Percentiles rank a stretch among this genome's conserved stretches.
Evolutionary conservation across 2,329 filamentous ascomycete species (phyloP).

Genomic region (Fusarium dimerum): DNA sequence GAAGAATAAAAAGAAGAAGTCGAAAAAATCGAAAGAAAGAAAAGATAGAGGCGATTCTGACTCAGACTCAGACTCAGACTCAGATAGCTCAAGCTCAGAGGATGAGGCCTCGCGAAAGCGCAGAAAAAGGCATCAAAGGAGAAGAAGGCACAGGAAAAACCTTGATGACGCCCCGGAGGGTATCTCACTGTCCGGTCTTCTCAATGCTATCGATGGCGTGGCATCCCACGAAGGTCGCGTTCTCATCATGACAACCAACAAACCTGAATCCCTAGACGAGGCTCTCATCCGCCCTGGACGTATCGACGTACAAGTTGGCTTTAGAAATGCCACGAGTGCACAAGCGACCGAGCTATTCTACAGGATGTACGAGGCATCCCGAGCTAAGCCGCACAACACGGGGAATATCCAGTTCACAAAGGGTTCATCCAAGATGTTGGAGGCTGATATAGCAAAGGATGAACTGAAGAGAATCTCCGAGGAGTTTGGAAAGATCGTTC

Average conservation of each 20-base stretch:
- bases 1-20: slow-evolving; percentile 10
- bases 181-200: slow-evolving; percentile 76
- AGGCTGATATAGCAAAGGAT: slow-evolving; percentile 34
- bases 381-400: slow-evolving; percentile 7
- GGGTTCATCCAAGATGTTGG: slow-evolving; percentile 4
- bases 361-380: slow-evolving; percentile 57
- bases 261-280: slow-evolving; percentile 70
- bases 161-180: slow-evolving; percentile 30
- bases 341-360: slow-evolving; percentile 61
- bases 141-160: slow-evolving; percentile 18
- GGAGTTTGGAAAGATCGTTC: slow-evolving; percentile 55
- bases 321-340: slow-evolving; percentile 58
- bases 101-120: slow-evolving; percentile 21
- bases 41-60: slow-evolving; percentile 32
- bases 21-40: slow-evolving; percentile 4
- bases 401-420: slow-evolving; percentile 6
- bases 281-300: slow-evolving; percentile 74
- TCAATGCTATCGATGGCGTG: slow-evolving; percentile 84
- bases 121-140: slow-evolving; percentile 19
- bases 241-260: slow-evolving; percentile 82
- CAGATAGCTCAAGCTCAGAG: slow-evolving; percentile 28
- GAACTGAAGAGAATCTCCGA: slow-evolving; percentile 47
- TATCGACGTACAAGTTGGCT: slow-evolving; percentile 69
- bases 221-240: slow-evolving; percentile 77
- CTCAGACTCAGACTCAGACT: slow-evolving; percentile 22